Evolutionary conservation across 306 rosid species (phyloP), one percentile per base, ranked within the genome.

Genomic region (Cucurbita maxima): DNA sequence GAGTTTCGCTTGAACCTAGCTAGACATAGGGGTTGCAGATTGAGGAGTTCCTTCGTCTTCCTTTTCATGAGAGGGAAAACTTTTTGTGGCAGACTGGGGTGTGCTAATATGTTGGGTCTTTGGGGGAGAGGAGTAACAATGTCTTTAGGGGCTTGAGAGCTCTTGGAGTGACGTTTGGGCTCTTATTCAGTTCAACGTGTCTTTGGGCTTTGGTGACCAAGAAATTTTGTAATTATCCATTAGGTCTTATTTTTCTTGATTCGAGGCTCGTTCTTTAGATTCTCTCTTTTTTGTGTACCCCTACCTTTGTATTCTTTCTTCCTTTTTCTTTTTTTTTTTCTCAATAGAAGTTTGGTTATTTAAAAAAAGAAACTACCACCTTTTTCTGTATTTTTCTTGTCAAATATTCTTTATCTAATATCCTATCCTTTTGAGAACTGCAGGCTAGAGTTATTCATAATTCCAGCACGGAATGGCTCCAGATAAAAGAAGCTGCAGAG

Each of bases 371-470:
- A 48, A 48, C 3, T 30, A 30, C 53, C 7, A 30, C 53, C 7
- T 15, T 50, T 50, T 76, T 80, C 71, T 50, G 52, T 51, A 58
- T 58, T 61, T 19, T 19, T 52, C 41, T 41, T 58, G 37, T 25
- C 19, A 8, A 11, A 30, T 66, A 64, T 41, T 52, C 41, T 43
- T 41, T 61, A 38, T 22, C 40, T 53, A 75, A 50, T 58, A 7
- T 45, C 25, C 11, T 37, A 43, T 69, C 12, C 51, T 60, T 34
- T 71, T 79, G 79, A 80, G 70, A 36, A 75, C 63, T 82, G 82
- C 86, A 94, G 99, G 96, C 85, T 45, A 86, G 96, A 81, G 97
- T 90, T 73, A 81, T 94, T 78, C 99, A 94, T 79, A 89, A 87
- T 74, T 85, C 85, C 40, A 87, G 92, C 78, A 61, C 37, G 40